Percentiles rank a stretch among this genome's conserved stretches.
Evolutionary conservation across 257 asterid genomes (phyloP).

Genomic region (Fraxinus cuspidata): DNA sequence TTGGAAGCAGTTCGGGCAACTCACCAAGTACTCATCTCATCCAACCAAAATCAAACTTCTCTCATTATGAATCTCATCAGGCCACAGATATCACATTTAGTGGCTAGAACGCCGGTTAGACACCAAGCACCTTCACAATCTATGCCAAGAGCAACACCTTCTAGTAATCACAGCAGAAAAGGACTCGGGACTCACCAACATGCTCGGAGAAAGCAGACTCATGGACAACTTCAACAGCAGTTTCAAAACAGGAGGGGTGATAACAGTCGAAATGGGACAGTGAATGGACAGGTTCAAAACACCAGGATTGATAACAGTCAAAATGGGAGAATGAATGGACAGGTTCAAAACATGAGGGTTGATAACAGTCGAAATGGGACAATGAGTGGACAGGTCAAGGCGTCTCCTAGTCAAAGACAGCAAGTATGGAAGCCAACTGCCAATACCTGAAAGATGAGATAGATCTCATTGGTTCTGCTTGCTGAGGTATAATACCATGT

Average conservation of each 20-base stretch:
- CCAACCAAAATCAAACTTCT: slow-evolving; percentile 39
- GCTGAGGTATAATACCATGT: slow-evolving; percentile 10
- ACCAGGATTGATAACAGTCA: slow-evolving; percentile 19
- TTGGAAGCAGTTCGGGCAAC: slow-evolving; percentile 56
- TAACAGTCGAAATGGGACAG: slow-evolving; percentile 23
- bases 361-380: slow-evolving; percentile 27
- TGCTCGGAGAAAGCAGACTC: slow-evolving; percentile 26
- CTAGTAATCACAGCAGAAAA: slow-evolving; percentile 31
- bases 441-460: slow-evolving; percentile 35
- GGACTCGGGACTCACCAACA: slow-evolving; percentile 32
- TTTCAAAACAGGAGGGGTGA: slow-evolving; percentile 27
- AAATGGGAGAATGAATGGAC: slow-evolving; percentile 27
- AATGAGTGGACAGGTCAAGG: slow-evolving; percentile 30
- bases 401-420: slow-evolving; percentile 45
- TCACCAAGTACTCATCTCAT: slow-evolving; percentile 40
- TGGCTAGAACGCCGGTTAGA: slow-evolving; percentile 34
- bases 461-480: slow-evolving; percentile 19
- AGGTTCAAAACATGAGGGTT: not conserved
- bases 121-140: slow-evolving; percentile 27
- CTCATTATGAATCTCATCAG: slow-evolving; percentile 51
- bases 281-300: slow-evolving; percentile 22
- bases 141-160: slow-evolving; percentile 9
- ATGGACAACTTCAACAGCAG: slow-evolving; percentile 31
- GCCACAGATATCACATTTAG: slow-evolving; percentile 41
- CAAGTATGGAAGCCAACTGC: slow-evolving; percentile 63